Evolutionary conservation across 768 basidiomycete genomes (phyloP).

Genomic region (Boletellus emodensis): DNA sequence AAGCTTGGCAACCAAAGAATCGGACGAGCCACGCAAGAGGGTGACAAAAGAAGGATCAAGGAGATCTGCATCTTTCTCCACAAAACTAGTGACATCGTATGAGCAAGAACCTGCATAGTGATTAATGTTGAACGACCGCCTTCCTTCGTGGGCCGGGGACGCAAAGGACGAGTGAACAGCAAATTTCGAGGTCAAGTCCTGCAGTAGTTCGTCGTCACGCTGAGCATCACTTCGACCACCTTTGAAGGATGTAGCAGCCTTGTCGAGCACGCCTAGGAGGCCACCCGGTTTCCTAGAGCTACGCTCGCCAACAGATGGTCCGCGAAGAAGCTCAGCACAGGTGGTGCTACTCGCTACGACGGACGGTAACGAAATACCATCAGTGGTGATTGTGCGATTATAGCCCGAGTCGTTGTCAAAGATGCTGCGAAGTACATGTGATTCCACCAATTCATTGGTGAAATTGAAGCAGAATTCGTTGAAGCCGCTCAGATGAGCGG

Average conservation of each 20-base stretch:
- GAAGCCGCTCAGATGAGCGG: slow-evolving; percentile 53
- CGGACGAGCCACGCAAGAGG: slow-evolving; percentile 48
- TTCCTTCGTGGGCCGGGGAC: slow-evolving; percentile 28
- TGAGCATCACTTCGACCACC: slow-evolving; percentile 48
- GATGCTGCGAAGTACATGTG: slow-evolving; percentile 47
- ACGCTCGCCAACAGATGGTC: slow-evolving; percentile 43
- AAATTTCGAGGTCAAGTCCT: slow-evolving; percentile 46
- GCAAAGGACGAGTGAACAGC: slow-evolving; percentile 51
- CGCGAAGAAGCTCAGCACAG: slow-evolving; percentile 57
- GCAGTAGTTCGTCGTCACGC: slow-evolving; percentile 47
- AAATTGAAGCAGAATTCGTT: slow-evolving; percentile 63
- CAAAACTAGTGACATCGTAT: slow-evolving; percentile 48
- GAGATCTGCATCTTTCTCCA: slow-evolving; percentile 49
- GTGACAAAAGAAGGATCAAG: slow-evolving; percentile 55
- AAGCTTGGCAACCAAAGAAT: slow-evolving; percentile 55
- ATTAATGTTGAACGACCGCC: slow-evolving; percentile 52
- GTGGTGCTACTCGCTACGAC: slow-evolving; percentile 52
- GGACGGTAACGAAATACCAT: slow-evolving; percentile 49
- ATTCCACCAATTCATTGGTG: slow-evolving; percentile 55
- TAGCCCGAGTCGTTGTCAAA: slow-evolving; percentile 49
- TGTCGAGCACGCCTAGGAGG: slow-evolving; percentile 50
- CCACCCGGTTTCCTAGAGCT: slow-evolving; percentile 54
- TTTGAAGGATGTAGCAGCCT: slow-evolving; percentile 46
- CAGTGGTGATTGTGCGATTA: slow-evolving; percentile 43
- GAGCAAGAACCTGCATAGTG: slow-evolving; percentile 54